Evolutionary conservation across 139 green algal genomes (phyloP).

Genomic region (Ettlia oleoabundans): DNA sequence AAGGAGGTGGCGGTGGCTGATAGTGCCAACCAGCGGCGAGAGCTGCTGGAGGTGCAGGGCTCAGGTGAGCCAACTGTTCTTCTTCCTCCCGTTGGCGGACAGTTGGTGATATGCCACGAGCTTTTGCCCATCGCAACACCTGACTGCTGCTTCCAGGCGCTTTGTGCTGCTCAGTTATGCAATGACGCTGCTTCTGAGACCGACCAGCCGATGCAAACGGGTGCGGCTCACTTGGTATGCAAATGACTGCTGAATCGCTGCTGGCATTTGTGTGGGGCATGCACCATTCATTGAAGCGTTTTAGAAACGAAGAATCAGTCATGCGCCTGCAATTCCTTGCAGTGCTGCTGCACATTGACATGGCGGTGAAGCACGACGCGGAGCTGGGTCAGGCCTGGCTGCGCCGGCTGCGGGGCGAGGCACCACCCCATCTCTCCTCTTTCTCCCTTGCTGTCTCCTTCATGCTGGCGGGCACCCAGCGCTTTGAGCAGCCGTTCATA

Average conservation of each 20-base stretch:
- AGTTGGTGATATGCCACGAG: too few species aligned
- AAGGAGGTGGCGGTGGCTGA: not conserved
- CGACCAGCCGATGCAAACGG: too few species aligned
- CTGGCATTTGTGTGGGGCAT: too few species aligned
- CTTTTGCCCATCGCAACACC: too few species aligned
- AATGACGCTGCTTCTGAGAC: too few species aligned
- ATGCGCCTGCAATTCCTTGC: not conserved
- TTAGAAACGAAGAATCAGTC: too few species aligned
- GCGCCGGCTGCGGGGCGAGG: constrained; percentile 12
- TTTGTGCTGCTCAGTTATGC: too few species aligned
- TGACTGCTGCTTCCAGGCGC: too few species aligned
- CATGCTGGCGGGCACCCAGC: constrained; percentile 28
- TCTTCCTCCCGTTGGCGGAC: too few species aligned
- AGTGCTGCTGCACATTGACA: constrained; percentile 44
- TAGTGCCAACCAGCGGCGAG: constrained; percentile 10
- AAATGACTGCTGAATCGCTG: too few species aligned
- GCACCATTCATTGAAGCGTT: not conserved
- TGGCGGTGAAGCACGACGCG: constrained; percentile 42
- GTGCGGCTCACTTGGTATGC: too few species aligned
- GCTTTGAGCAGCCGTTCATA: constrained; percentile 32
- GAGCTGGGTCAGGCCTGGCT: constrained; percentile 41
- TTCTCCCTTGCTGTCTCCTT: constrained; percentile 38
- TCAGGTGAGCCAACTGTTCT: not conserved
- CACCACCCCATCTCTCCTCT: not conserved
- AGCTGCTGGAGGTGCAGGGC: constrained; percentile 40